phyloP scores from a whole-genome alignment of 2,329 filamentous ascomycete species.

The Kalmusia sp. region DNA sequence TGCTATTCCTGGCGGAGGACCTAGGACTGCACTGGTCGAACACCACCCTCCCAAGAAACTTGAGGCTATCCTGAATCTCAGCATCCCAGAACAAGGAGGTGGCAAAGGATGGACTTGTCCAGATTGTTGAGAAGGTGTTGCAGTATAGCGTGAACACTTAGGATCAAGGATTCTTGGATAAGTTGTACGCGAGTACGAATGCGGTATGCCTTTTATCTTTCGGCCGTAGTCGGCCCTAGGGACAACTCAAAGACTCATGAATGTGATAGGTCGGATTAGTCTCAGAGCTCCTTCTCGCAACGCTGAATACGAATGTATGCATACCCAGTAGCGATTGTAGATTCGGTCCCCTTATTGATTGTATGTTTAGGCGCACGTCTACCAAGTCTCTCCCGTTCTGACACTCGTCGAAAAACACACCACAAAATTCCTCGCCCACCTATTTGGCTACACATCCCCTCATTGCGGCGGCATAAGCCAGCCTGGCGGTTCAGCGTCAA shows the following conservation, averaged over 20 bases:
- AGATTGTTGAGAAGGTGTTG: slow-evolving; percentile 71
- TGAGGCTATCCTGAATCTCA: slow-evolving; percentile 46
- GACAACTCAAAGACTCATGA: not conserved
- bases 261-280: slow-evolving; percentile 73
- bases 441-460: slow-evolving; percentile 64
- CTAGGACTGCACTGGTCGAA: slow-evolving; percentile 54
- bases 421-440: slow-evolving; percentile 71
- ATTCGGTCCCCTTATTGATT: not conserved
- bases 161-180: slow-evolving; percentile 96
- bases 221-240: not conserved
- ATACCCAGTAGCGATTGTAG: not conserved
- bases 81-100: slow-evolving; percentile 43
- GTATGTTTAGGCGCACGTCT: slow-evolving; percentile 75
- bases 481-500: slow-evolving; percentile 84
- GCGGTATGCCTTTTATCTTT: slow-evolving; percentile 61
- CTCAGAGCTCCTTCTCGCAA: slow-evolving; percentile 82
- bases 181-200: slow-evolving; percentile 90
- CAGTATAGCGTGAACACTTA: slow-evolving; percentile 96
- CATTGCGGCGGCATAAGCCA: slow-evolving; percentile 74
- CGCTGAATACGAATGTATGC: slow-evolving; percentile 85
- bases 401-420: slow-evolving; percentile 88
- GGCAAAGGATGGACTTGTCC: slow-evolving; percentile 53
- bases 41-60: slow-evolving; percentile 54
- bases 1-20: slow-evolving; percentile 67
- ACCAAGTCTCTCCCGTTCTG: slow-evolving; percentile 88